Base-by-base conservation (phyloP, 768 basidiomycete species). In the Mycena chlorophos region DNA sequence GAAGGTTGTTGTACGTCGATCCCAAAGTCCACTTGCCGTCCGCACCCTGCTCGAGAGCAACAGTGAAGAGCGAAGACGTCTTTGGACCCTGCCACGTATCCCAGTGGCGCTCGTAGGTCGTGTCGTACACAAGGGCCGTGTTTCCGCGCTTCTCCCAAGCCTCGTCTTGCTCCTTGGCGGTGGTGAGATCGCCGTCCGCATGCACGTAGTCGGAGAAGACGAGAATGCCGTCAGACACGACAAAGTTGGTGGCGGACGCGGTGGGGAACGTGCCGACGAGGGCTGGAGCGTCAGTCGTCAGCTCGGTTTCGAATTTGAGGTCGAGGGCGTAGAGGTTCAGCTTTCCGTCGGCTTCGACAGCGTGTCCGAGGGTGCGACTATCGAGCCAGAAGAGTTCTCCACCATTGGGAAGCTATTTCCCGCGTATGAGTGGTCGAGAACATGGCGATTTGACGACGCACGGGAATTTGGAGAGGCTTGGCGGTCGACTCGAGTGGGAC, bases 201-300 rank as follows among this genome's bases (percentile, higher is more conserved):
- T 90, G 88, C 4, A 96, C 92, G 51, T 83, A 78, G 29, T 90
- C 91, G 0, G 92, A 89, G 75, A 99, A 98, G 5, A 92, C 85
- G 31, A 99, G 80, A 43, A 79, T 63, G 16, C 83, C 82, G 3
- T 80, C 73, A n/a, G 71, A 65, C 25, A 74, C 60, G 26, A 80
- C 82, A 75, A 92, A 93, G 73, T 91, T 90, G 42, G 80, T 71
- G 1, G 83, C 82, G 27, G 82, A 79, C 52, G 82, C 80, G 40
- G 86, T 84, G 8, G 89, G 89, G 67, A 91, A 81, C 31, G 77
- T 80, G 46, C 85, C 88, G 42, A 89, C 74, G 23, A 83, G 71
- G 22, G 70, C 67, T 2, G 82, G 67, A n/a, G 74, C 55, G 45
- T 78, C 69, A 23, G 76, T 60, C 29, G 58, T 67, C 50, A 83